Percentiles rank a stretch among this genome's conserved stretches.
These are phyloP conservation scores for Fusarium sp. DNA, from an alignment of 2,329 filamentous ascomycete genomes.

Conservation along the genomic window DNA sequence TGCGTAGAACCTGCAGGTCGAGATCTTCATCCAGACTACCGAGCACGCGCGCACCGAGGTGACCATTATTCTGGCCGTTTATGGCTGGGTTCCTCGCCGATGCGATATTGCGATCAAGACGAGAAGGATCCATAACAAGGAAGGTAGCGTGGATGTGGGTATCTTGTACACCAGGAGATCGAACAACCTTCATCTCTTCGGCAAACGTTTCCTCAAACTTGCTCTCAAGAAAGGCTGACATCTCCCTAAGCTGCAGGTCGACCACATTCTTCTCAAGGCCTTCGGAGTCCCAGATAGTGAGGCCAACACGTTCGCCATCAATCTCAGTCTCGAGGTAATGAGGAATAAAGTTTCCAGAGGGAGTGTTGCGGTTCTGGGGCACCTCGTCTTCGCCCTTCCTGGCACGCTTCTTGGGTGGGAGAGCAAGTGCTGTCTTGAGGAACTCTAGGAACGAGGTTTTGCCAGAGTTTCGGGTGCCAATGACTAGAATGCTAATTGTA, in stretches of 20 bases:
- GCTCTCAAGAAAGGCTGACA: conserved; percentile 92
- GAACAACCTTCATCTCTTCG: conserved; percentile 97
- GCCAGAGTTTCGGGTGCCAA: conserved; percentile 87
- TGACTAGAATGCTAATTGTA: conserved; percentile 81
- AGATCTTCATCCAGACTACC: conserved; percentile 88
- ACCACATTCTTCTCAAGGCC: conserved; percentile 95
- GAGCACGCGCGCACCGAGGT: conserved; percentile 58
- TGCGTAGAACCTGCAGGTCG: conserved; percentile 89
- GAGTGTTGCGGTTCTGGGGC: conserved; percentile 63
- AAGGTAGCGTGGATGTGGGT: conserved; percentile 98
- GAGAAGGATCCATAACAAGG: conserved; percentile 87
- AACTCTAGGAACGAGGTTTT: conserved; percentile 99
- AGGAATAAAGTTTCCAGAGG: conserved; percentile 81
- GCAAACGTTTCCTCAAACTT: conserved; percentile 98
- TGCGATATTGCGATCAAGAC: conserved; percentile 85
- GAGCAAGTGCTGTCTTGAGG: conserved; percentile 84
- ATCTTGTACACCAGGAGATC: conserved; percentile 91
- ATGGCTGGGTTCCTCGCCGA: conserved; percentile 68
- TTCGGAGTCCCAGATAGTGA: conserved; percentile 97
- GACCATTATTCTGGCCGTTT: conserved; percentile 65
- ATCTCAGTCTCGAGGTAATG: conserved; percentile 96
- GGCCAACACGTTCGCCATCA: conserved; percentile 87
- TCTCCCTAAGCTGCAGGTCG: conserved; percentile 91
- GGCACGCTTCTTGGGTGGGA: conserved; percentile 82
- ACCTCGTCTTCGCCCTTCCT: conserved; percentile 71